Evolutionary conservation across 169 alveolate genomes (phyloP).

Genomic region (Cryptosporidium sp.): DNA sequence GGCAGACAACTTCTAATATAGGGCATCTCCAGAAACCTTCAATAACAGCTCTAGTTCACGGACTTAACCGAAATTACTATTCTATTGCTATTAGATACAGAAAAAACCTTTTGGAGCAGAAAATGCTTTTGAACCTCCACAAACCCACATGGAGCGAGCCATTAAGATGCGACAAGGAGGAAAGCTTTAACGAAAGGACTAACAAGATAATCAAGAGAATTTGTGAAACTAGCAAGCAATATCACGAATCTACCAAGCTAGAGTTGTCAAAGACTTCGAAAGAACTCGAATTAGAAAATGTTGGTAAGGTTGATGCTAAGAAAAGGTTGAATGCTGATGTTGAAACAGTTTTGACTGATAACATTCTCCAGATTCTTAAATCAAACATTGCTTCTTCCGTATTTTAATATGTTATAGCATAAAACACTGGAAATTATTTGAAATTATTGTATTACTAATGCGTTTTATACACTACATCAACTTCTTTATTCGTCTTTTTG

Average conservation of each 20-base stretch:
- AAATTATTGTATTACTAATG: neutral
- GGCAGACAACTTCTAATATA: constrained; percentile 99
- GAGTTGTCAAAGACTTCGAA: constrained; percentile 94
- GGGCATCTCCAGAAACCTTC: constrained; percentile 93
- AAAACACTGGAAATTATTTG: neutral
- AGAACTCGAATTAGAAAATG: constrained; percentile 91
- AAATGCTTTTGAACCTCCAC: constrained; percentile 96
- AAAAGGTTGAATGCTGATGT: constrained; percentile 84
- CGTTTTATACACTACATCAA: neutral
- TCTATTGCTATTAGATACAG: constrained; percentile 97
- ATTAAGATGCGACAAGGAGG: constrained; percentile 78
- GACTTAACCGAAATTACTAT: constrained; percentile 96
- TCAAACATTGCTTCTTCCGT: constrained; percentile 81
- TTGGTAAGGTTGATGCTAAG: constrained; percentile 94
- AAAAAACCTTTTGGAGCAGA: constrained; percentile 95
- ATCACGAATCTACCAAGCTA: constrained; percentile 93
- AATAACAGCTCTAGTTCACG: constrained; percentile 94
- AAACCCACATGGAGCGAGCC: constrained; percentile 96
- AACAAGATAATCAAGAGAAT: constrained; percentile 85
- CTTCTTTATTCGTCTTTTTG: neutral
- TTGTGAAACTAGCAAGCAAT: constrained; percentile 87
- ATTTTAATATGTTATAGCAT: neutral
- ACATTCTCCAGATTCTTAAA: constrained; percentile 81
- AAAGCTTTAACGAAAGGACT: constrained; percentile 30
- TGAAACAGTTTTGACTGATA: constrained; percentile 80